Percentiles rank a stretch among this genome's conserved stretches.
phyloP scores from a whole-genome alignment of 2,329 filamentous ascomycete genomes.

The Arthrobotrys conoides region DNA sequence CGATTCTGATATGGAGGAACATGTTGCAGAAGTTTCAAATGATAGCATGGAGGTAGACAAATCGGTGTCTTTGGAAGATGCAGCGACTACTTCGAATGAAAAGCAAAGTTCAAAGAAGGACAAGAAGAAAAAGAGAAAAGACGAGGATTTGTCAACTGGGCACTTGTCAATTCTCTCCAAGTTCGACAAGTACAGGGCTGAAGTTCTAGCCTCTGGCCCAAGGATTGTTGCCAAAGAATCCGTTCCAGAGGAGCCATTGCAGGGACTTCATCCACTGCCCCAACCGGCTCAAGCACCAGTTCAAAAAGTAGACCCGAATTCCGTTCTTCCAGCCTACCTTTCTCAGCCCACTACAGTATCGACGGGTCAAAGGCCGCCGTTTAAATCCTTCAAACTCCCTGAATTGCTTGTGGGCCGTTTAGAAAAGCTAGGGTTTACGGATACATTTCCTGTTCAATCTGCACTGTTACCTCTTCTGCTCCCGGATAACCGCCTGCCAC shows the following conservation, averaged over 20 bases:
- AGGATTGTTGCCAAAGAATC: conserved; percentile 19
- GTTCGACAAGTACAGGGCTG: conserved; percentile 55
- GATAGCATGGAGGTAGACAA: conserved; percentile 28
- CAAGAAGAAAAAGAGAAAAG: conserved; percentile 15
- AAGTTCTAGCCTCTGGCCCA: conserved; percentile 13
- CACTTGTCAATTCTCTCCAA: conserved; percentile 60
- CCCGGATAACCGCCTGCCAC: conserved; percentile 63
- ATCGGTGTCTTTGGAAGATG: not conserved
- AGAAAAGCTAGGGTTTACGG: conserved; percentile 76
- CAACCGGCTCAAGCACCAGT: conserved; percentile 60
- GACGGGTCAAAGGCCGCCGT: conserved; percentile 60
- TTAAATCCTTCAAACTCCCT: conserved; percentile 60
- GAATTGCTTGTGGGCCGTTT: conserved; percentile 67
- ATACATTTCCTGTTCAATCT: conserved; percentile 84
- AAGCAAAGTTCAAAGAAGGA: conserved; percentile 9
- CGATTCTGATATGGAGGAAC: not conserved
- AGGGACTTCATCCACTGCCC: conserved; percentile 63
- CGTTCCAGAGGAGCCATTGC: conserved; percentile 32
- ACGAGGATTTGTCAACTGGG: conserved; percentile 41
- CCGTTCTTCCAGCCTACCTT: conserved; percentile 63
- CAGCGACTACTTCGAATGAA: not conserved
- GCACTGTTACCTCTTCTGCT: conserved; percentile 84
- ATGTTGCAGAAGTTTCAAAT: not conserved
- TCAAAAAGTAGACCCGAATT: conserved; percentile 59
- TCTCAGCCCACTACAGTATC: conserved; percentile 62